These are phyloP conservation scores for Leucoagaricus sp. DNA, from an alignment of 1,284 basidiomycete species.

Conservation along the genomic window DNA sequence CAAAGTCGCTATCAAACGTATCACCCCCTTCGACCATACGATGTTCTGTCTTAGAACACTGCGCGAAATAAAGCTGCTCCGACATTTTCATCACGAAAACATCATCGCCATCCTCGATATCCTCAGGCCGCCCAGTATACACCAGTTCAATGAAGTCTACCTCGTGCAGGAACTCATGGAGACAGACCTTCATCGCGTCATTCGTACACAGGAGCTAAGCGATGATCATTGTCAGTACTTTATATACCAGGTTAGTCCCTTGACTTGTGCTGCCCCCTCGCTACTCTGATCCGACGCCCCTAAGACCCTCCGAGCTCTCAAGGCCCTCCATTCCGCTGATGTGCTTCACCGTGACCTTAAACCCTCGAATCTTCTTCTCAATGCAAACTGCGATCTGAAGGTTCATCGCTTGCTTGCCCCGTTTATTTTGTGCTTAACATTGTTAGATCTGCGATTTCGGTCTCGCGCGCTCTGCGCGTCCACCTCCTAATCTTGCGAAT, in stretches of 20 bases:
- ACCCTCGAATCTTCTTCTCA: slow-evolving; percentile 89
- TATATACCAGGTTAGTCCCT: slow-evolving; percentile 78
- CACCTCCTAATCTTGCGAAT: slow-evolving; percentile 73
- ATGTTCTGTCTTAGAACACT: slow-evolving; percentile 88
- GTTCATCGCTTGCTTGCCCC: slow-evolving; percentile 38
- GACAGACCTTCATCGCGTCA: slow-evolving; percentile 87
- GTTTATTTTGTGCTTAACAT: slow-evolving; percentile 18
- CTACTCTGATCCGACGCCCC: slow-evolving; percentile 1
- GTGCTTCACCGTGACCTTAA: slow-evolving; percentile 91
- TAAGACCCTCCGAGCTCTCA: slow-evolving; percentile 86
- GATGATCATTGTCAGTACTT: slow-evolving; percentile 96
- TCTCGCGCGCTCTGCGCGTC: slow-evolving; percentile 81
- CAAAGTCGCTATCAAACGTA: slow-evolving; percentile 79
- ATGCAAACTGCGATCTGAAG: slow-evolving; percentile 95
- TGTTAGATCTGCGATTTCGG: slow-evolving; percentile 89
- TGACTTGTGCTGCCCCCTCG: slow-evolving; percentile 20
- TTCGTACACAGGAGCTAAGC: slow-evolving; percentile 80
- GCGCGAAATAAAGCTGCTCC: slow-evolving; percentile 86
- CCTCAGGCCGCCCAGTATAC: slow-evolving; percentile 57
- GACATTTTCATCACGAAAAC: slow-evolving; percentile 78
- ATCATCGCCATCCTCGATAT: slow-evolving; percentile 88
- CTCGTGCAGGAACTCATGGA: slow-evolving; percentile 93
- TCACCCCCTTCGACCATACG: slow-evolving; percentile 85
- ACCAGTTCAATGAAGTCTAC: slow-evolving; percentile 77
- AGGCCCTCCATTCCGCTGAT: slow-evolving; percentile 90